Base-by-base conservation (phyloP, 2,329 filamentous ascomycete species). In the Phyllosticta paracitricarpa region DNA sequence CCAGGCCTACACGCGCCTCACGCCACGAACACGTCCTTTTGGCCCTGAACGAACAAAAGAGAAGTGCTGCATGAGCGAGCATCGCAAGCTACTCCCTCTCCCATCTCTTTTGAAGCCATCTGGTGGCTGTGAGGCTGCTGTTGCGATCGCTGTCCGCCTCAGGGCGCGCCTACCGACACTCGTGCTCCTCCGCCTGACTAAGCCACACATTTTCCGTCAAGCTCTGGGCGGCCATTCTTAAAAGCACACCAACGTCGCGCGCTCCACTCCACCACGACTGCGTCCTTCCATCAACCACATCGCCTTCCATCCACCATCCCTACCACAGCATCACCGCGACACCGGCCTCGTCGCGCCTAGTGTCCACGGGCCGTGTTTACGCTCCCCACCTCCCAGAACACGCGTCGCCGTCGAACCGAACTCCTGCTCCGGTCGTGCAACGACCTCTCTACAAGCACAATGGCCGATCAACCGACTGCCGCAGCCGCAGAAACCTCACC, bases 391-490 rank as follows among this genome's bases (percentile, higher is more conserved):
- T 63, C 66, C 65, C 64, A 63, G 61, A 66, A 51, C 69, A 74
- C 73, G 73, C 73, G 72, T 75, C 70, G 65, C 54, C 25, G 56
- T 35, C 61, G 57, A 62, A 30, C 25, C 57, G 53, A 48, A 30
- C 54, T 19, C 8, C 62, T 65, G 63, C 63, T 64, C 68, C 65
- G 53, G 51, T 55, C 66, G 71, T 70, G 69, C 70, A 65, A 68
- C 67, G 64, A 72, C 68, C 67, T 48, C n/a, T 66, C 65, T 65
- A 65, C 65, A 55, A 61, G 59, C 54, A 69, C 69, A 68, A 75
- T 75, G 73, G 72, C 72, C 61, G 73, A 75, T 63, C 68, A 70
- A 63, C 65, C 67, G 62, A 70, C 65, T 63, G 62, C 70, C 65
- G 65, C 69, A 56, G 66, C 65, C 61, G 52, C 66, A 52, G 64